Base-by-base conservation (phyloP, 192 early-diverging fungal species). In the Jimgerdemannia flammicorona region DNA sequence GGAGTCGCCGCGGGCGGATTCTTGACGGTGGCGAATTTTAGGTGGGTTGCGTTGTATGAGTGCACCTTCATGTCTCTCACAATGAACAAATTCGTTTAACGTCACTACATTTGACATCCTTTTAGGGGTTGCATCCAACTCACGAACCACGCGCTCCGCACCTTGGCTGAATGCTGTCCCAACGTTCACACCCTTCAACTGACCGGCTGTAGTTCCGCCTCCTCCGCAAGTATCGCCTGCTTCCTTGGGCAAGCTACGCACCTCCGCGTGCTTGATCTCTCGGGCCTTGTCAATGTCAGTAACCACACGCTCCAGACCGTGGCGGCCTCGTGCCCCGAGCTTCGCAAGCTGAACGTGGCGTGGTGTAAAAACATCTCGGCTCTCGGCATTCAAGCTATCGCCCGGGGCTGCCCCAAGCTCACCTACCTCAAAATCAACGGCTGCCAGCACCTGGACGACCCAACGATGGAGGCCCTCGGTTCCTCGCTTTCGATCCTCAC, bases 321-420 rank as follows among this genome's bases (percentile, higher is more conserved):
- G 63, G 76, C 80, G 1, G 72, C 74, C 64, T 81, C 71, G 9
- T 83, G 83, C 41, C 81, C 79, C 1, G 68, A 75, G 6, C 72
- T 88, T 3, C 77, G 80, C 44, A 75, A 73, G 44, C 74, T 88
- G 4, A 86, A 88, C 63, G 40, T 88, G 3, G 79, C 81, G 3
- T 88, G 86, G 86, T 88, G 86, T 59, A 78, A 80, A 6, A 80
- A 86, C 49, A 85, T 88, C 69, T 81, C 81, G 3, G 82, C 80
- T 0, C 64, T 71, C 6, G 86, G 84, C 3, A 70, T 88, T 3
- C 72, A 75, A 3, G 67, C 74, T 3, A 49, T 84, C 40, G 77
- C 75, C 1, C 66, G 77, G 17, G 76, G 81, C 18, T 88, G 83
- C 73, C 73, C 80, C 18, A 71, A 69, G 11, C 69, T 88, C 3